Evolutionary conservation across 768 basidiomycete species (phyloP), one percentile per base, ranked within the genome.

Genomic region (Pleurotus tuber-regium): DNA sequence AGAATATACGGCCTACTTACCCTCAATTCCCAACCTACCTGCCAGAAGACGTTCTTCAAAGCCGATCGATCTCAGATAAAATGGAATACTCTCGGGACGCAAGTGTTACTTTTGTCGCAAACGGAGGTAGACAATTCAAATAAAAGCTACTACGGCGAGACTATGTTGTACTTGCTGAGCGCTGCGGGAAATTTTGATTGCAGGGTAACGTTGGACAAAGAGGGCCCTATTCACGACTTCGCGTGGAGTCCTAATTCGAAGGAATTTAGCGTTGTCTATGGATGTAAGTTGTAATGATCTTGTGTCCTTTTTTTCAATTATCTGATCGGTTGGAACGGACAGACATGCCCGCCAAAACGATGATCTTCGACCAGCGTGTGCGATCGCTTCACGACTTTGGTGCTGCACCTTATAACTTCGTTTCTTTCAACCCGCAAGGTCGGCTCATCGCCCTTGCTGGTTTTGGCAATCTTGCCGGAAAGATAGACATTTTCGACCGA

Each of bases 111-210:
- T 54, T 70, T 98, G 30, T 95, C 96, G 0, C 92, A 95, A 63
- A 96, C 95, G 3, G 97, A 99, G 61, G 95, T 98, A 48, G 96
- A 99, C 63, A 92, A 91, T 65, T 87, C 91, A 40, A 96, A 96
- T 68, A 97, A 91, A 80, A 94, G 87, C 61, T 99, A 99, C 68
- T 99, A 98, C 59, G 97, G 97, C 49, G 96, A 98, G 74, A 97
- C 95, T 2, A 91, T 92, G 47, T 73, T 99, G 62, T 98, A 96
- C 70, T 78, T 98, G 11, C 81, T 98, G 55, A 93, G 87, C 57
- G 84, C 93, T 14, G 87, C 92, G 7, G 95, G 96, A 12, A 90
- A 92, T 59, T 98, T 94, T 60, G 95, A 98, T 64, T 92, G 91
- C 63, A 78, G 92, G 24, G 89, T 98, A 23, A 72, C 78, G 1